Evolutionary conservation across 106 monocot genomes (phyloP).

Genomic region (Dendrobium nobile): DNA sequence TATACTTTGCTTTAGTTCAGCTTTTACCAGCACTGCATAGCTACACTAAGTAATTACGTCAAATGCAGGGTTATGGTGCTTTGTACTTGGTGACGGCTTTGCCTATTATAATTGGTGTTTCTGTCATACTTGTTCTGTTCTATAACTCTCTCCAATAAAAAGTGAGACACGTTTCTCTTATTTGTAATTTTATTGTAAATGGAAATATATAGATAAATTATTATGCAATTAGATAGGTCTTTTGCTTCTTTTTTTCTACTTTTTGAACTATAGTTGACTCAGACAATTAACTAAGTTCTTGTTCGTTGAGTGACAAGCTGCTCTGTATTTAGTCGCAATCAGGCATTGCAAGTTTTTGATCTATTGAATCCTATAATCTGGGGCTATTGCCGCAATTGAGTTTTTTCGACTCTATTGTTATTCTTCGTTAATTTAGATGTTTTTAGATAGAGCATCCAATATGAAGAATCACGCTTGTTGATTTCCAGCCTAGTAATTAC

Average conservation of each 20-base stretch:
- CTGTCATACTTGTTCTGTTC: conserved; percentile 88
- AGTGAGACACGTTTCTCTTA: neutral
- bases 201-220: neutral
- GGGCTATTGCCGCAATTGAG: no score
- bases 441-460: no score
- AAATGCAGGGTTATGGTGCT: conserved; percentile 78
- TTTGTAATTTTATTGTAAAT: conserved; percentile 4
- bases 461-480: no score
- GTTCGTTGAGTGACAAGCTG: neutral
- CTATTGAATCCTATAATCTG: no score
- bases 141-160: conserved; percentile 90
- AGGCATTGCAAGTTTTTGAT: no score
- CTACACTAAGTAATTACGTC: neutral
- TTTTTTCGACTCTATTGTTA: no score
- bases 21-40: no score
- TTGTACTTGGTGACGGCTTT: conserved; percentile 85
- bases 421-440: no score
- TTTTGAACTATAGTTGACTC: neutral
- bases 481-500: no score
- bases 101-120: conserved; percentile 69
- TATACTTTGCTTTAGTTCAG: no score
- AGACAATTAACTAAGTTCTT: neutral
- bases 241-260: neutral
- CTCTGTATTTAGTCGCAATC: neutral
- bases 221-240: neutral